A percentile compares a stretch with the other conserved stretches of the same genome.
These are phyloP conservation scores for Neonectria hederae DNA, from an alignment of 2,329 filamentous ascomycete genomes.

Conservation along the genomic window DNA sequence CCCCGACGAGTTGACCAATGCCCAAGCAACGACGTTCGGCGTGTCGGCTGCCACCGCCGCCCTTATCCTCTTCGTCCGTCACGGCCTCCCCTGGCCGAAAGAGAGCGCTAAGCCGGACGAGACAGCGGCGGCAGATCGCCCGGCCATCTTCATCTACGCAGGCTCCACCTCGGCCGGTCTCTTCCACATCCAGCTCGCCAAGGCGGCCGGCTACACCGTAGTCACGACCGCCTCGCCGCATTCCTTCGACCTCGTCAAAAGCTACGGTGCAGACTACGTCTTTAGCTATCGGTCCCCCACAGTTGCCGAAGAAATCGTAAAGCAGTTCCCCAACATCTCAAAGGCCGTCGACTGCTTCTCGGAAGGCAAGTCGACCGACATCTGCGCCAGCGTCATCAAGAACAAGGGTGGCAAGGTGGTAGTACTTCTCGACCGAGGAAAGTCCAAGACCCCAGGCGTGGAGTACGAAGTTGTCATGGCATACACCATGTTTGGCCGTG, in stretches of 20 bases:
- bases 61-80: slow-evolving; percentile 36
- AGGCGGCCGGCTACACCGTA: slow-evolving; percentile 55
- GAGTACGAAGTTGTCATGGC: slow-evolving; percentile 37
- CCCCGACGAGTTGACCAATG: slow-evolving; percentile 34
- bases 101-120: background rate
- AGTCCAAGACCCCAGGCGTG: slow-evolving; percentile 32
- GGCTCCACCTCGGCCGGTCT: slow-evolving; percentile 58
- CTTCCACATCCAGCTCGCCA: slow-evolving; percentile 56
- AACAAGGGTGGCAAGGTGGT: slow-evolving; percentile 44
- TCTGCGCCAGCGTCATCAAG: slow-evolving; percentile 41
- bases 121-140: background rate
- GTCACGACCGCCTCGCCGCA: slow-evolving; percentile 53
- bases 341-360: slow-evolving; percentile 46
- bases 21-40: slow-evolving; percentile 37
- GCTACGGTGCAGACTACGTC: slow-evolving; percentile 53
- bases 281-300: slow-evolving; percentile 52
- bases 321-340: slow-evolving; percentile 39
- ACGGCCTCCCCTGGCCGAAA: slow-evolving; percentile 33
- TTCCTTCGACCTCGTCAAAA: slow-evolving; percentile 54
- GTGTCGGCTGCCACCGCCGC: slow-evolving; percentile 41
- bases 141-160: slow-evolving; percentile 57
- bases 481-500: slow-evolving; percentile 37
- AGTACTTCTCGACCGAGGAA: slow-evolving; percentile 35
- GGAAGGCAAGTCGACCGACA: slow-evolving; percentile 42
- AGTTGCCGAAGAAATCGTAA: slow-evolving; percentile 28